Evolutionary conservation across 441 rosid genomes (phyloP), one percentile per base, ranked within the genome.

Genomic region (Bocquillonia castaneifolia): DNA sequence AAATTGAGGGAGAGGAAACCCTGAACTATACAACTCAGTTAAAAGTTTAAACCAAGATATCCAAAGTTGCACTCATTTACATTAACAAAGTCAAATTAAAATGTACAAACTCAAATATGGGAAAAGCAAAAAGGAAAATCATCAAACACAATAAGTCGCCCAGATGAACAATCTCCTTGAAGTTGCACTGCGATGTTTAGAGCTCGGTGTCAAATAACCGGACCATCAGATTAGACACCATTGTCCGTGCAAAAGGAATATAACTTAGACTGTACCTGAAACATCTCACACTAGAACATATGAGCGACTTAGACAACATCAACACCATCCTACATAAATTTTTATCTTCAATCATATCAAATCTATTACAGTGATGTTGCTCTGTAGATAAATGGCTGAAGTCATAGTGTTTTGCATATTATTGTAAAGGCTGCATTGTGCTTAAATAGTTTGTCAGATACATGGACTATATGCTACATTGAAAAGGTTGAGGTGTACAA

Each of bases 201-300:
- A 93, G 70, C 79, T 91, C 99, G 0, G 96, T 91, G 85, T 93
- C 96, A 51, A 79, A 91, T 31, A 86, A 76, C 17, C 93, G 84
- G 65, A 93, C 54, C 91, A 87, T 87, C 69, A 89, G 63, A 53
- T 84, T 78, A n/a, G 97, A 89, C 75, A 93, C 88, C 80, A 86
- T 85, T 70, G 86, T 84, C 34, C 96, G 80, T 31, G 96, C 97
- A 68, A 94, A 94, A 39, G 96, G 97, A 55, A 94, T 85, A 47
- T 88, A 94, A 69, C 96, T 94, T 72, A 94, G 84, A 70, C 96
- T 71, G 77, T 91, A 94, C 99, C 99, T 94, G 96, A 67, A 76
- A 81, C 40, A 69, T 51, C 58, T 58, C 80, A 73, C 64, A 70
- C 34, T 22, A 47, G 45, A 72, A 9, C 23, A 26, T 42, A 36